A percentile compares a stretch with the other conserved stretches of the same genome.
Evolutionary conservation across 2,329 filamentous ascomycete genomes (phyloP).

Genomic region (Pseudocercospora fijiensis): DNA sequence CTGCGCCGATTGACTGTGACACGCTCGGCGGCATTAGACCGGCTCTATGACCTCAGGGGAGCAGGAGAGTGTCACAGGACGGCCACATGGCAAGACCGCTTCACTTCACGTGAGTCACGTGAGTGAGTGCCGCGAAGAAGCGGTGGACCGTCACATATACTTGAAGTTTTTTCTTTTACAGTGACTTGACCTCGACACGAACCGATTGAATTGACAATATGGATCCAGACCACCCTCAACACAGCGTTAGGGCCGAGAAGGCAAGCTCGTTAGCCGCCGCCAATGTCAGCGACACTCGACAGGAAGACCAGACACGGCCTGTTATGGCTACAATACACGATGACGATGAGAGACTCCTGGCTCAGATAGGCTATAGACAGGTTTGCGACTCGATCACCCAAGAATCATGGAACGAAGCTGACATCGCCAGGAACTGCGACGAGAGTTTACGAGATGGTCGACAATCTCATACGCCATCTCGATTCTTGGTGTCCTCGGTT

Average conservation of each 20-base stretch:
- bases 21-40: background rate
- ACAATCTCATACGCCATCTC: slow-evolving; percentile 66
- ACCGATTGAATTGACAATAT: slow-evolving; percentile 13
- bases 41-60: slow-evolving; percentile 1
- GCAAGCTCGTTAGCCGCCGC: background rate
- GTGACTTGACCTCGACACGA: slow-evolving; percentile 4
- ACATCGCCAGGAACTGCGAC: slow-evolving; percentile 54
- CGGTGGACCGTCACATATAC: slow-evolving; percentile 16
- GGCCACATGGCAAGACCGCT: slow-evolving; percentile 1
- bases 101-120: background rate
- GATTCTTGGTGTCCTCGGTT: slow-evolving; percentile 64
- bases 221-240: slow-evolving; percentile 15
- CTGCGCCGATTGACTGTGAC: slow-evolving; percentile 7
- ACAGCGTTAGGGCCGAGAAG: slow-evolving; percentile 17
- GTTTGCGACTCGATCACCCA: slow-evolving; percentile 40
- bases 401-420: background rate
- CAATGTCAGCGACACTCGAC: slow-evolving; percentile 1
- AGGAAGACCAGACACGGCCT: background rate
- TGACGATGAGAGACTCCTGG: slow-evolving; percentile 60
- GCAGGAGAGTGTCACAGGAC: slow-evolving; percentile 10
- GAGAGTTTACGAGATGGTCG: slow-evolving; percentile 67
- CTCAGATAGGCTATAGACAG: slow-evolving; percentile 63
- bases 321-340: slow-evolving; percentile 38
- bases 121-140: slow-evolving; percentile 10
- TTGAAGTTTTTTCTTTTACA: background rate